Evolutionary conservation across 352 stramenopile species (phyloP), one percentile per base, ranked within the genome.

Genomic region (Pythium grandisporangium): DNA sequence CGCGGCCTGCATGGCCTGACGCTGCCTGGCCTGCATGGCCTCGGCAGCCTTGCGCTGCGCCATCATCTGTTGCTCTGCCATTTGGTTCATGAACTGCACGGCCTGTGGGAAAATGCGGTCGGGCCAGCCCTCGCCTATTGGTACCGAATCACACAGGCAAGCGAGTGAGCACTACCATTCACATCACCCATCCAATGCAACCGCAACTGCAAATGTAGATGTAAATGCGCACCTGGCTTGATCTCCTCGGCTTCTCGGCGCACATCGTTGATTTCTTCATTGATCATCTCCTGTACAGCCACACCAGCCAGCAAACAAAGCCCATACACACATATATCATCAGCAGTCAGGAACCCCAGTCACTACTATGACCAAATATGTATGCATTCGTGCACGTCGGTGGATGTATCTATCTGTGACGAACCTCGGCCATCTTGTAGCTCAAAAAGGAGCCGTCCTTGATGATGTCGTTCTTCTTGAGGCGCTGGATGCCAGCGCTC

Each of bases 51-150:
- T 88, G 35, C 73, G 66, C 61, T 88, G 79, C 24, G 63, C 66
- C 29, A 70, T 73, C 70, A 84, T 87, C 62, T 92, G 79, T 58
- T 92, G 79, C 45, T 92, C 79, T 10, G 74, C 72, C 45, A 92
- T 74, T 57, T 89, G 79, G 32, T 87, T 92, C 75, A 92, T 84
- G 63, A 88, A 92, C 64, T 89, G 75, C 55, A 92, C 79, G 16
- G 79, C 79, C 63, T 92, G 75, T 17, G 79, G 73, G 63, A 92
- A 92, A 40, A 92, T 92, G 61, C 78, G 83, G 61, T 92, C 79
- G 16, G 75, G 71, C 79, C 79, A 92, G 41, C 75, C 75, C 56
- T 92, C 75, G 47, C 74, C 75, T 88, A 26, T n/a, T n/a, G n/a
- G n/a, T n/a, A n/a, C n/a, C n/a, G n/a, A n/a, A n/a, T n/a, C n/a